Base-by-base conservation (phyloP, 129 eudicot genomes). In the Lactuca sativa region DNA sequence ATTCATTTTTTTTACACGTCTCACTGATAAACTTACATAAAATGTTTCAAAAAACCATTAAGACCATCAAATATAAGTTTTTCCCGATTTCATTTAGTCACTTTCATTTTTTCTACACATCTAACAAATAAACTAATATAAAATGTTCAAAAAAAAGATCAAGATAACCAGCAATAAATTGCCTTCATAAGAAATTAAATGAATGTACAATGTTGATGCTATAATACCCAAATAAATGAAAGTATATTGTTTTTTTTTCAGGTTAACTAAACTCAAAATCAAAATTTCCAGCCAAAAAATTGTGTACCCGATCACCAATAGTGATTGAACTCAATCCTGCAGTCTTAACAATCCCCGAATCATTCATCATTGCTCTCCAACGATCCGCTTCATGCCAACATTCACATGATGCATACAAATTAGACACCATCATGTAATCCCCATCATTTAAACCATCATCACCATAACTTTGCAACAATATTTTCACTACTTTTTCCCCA, bases 311-410 rank as follows among this genome's bases (percentile, higher is more conserved):
- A 64, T 84, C 82, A 59, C 80, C 71, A 69, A 85, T 62, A 73
- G 76, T 77, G 49, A 78, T 67, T 12, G 68, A 74, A 33, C 90
- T 85, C 59, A 60, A 76, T 9, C 90, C 90, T 2, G 84, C 86
- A 21, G 72, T 61, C 73, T 85, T 85, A 30, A 59, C 81, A 47
- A 85, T 47, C 56, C 82, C 82, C 9, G 47, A 52, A 64, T 82
- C 82, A 58, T 85, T 85, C 90, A 85, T 85, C 90, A 52, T 85
- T 40, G 80, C 72, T 55, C 86, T 78, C 90, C 90, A 85, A 30
- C 14, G 44, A 62, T 69, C 72, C 9, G 80, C 72, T 62, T 77
- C 83, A 54, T 80, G 82, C 87, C 85, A 86, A 34, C 56, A 64
- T 8, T 70, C 72, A 36, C 83, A 80, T 0, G 83, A 74, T 4